Percentiles rank a stretch among this genome's conserved stretches.
These are phyloP conservation scores for Paradendryphiella salina DNA, from an alignment of 2,329 filamentous ascomycete genomes.

Conservation along the genomic window DNA sequence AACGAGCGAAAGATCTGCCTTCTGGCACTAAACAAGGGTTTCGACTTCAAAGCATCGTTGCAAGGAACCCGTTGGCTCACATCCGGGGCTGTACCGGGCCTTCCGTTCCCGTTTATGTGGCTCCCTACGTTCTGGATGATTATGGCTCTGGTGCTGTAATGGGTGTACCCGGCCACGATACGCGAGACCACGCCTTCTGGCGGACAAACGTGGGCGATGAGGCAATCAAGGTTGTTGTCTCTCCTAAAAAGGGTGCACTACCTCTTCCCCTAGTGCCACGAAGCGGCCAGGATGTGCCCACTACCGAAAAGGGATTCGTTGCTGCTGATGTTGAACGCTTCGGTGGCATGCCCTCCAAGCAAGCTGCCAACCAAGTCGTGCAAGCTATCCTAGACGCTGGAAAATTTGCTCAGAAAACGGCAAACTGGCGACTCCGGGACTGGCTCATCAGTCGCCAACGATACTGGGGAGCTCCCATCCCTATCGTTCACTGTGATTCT, in stretches of 20 bases:
- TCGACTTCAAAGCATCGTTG: conserved; percentile 55
- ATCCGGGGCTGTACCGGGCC: conserved; percentile 55
- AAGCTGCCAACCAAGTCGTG: conserved; percentile 66
- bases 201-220: conserved; percentile 65
- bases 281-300: conserved; percentile 57
- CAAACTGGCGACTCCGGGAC: conserved; percentile 81
- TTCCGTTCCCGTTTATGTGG: conserved; percentile 75
- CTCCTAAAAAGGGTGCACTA: conserved; percentile 9
- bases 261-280: conserved; percentile 25
- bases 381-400: conserved; percentile 52
- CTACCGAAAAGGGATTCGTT: conserved; percentile 68
- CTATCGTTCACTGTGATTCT: conserved; percentile 76
- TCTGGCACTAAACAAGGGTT: conserved; percentile 67
- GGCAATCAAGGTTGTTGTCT: conserved; percentile 63
- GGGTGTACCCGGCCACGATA: conserved; percentile 86
- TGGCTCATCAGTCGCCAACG: conserved; percentile 92
- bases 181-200: conserved; percentile 80
- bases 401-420: conserved; percentile 62
- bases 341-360: conserved; percentile 63
- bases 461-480: conserved; percentile 90
- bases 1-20: conserved; percentile 58
- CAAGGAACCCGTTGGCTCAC: conserved; percentile 52
- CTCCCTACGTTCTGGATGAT: conserved; percentile 81
- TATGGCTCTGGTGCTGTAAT: conserved; percentile 89
- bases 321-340: conserved; percentile 68